Percentiles rank a stretch among this genome's conserved stretches.
Conservation (phyloP, 306 rosid genomes). For the Glycine soja region DNA sequence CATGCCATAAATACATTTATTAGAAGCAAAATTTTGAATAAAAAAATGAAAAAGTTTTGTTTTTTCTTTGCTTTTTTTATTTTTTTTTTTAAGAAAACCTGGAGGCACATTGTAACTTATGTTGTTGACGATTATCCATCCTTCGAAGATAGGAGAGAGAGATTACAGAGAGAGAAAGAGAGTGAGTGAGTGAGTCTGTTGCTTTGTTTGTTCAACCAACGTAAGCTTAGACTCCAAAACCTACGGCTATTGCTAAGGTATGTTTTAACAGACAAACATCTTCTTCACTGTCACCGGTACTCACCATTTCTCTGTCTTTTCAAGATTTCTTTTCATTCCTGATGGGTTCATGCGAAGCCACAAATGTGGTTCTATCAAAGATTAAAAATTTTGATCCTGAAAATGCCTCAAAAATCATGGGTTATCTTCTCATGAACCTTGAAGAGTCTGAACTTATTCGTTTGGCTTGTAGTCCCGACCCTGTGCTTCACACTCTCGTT, state of each 20-base stretch:
- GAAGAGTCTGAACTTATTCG: conserved; percentile 78
- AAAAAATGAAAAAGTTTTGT: not conserved
- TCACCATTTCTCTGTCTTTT: not conserved
- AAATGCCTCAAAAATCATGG: conserved; percentile 91
- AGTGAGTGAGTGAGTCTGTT: conserved; percentile 17
- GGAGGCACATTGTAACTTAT: conserved; percentile 13
- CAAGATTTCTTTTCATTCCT: not conserved
- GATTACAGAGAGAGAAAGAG: conserved; percentile 43
- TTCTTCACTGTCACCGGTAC: not conserved
- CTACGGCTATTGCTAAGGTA: conserved; percentile 51
- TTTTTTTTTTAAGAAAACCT: not conserved
- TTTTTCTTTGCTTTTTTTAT: not conserved
- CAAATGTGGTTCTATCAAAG: conserved; percentile 68
- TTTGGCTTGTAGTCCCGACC: conserved; percentile 74
- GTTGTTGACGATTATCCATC: conserved; percentile 47
- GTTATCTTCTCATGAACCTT: conserved; percentile 73
- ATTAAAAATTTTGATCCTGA: conserved; percentile 82
- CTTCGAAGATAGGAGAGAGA: conserved; percentile 54
- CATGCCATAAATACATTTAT: conserved; percentile 23
- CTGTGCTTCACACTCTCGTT: conserved; percentile 62
- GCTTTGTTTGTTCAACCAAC: not conserved
- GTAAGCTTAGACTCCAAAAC: conserved; percentile 50
- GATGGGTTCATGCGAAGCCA: conserved; percentile 89
- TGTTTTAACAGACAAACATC: conserved; percentile 27
- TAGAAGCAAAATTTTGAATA: not conserved